A percentile compares a stretch with the other conserved stretches of the same genome.
phyloP scores from a whole-genome alignment of 768 basidiomycete species.

The Suillus paluster region DNA sequence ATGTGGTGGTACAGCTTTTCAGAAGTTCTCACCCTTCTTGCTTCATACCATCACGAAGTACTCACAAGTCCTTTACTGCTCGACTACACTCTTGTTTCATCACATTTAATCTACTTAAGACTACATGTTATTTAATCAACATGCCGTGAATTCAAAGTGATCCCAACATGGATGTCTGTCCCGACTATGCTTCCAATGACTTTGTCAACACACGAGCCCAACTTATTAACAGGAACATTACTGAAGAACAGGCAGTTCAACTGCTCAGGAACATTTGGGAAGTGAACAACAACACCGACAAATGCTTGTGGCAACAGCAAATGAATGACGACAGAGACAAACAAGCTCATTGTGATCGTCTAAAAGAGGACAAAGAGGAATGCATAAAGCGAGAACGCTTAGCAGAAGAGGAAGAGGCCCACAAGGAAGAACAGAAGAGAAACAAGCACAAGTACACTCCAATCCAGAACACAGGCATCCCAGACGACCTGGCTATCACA shows the following conservation, averaged over 20 bases:
- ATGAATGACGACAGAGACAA: not conserved
- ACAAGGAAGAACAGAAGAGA: constrained; percentile 2
- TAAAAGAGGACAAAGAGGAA: too few species aligned
- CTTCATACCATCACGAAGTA: not conserved
- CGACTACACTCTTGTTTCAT: not conserved
- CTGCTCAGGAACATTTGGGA: not conserved
- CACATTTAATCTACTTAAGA: not conserved
- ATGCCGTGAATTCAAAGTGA: not conserved
- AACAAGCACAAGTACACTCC: constrained; percentile 1
- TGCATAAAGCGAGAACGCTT: too few species aligned
- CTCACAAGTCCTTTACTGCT: not conserved
- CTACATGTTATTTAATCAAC: fast-evolving
- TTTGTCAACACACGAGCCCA: not conserved
- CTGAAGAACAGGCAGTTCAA: not conserved
- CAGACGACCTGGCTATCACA: not conserved
- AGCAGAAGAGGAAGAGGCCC: not conserved
- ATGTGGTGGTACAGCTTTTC: not conserved
- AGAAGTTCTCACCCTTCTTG: too few species aligned
- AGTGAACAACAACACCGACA: not conserved
- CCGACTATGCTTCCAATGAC: not conserved
- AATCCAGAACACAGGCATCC: not conserved
- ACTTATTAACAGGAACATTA: not conserved
- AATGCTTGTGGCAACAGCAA: not conserved
- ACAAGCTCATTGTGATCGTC: not conserved
- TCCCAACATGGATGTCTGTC: not conserved